Conservation (phyloP, 1,284 basidiomycete genomes). For the Wallemia ichthyophaga region DNA sequence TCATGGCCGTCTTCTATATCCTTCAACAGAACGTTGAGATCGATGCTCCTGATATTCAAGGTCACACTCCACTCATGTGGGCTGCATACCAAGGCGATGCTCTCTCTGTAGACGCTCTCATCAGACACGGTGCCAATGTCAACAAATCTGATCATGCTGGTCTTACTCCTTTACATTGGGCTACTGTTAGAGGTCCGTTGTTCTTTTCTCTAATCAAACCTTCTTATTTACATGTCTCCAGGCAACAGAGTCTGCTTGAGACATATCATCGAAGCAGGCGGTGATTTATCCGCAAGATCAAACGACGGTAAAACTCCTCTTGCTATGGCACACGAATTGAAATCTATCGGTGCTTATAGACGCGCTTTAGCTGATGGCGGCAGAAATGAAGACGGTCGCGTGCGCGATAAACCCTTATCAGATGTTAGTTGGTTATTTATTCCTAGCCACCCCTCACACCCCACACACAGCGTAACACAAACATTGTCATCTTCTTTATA, state of each 20-base stretch:
- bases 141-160: conserved; percentile 48
- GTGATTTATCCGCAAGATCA: conserved; percentile 51
- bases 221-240: no score
- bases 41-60: conserved; percentile 53
- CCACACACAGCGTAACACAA: conserved; percentile 33
- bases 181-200: conserved; percentile 38
- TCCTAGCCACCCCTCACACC: conserved; percentile 3
- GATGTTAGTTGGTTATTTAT: conserved; percentile 3
- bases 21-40: conserved; percentile 69
- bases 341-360: conserved; percentile 59
- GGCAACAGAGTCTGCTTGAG: conserved; percentile 63
- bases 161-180: conserved; percentile 85
- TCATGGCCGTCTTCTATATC: conserved; percentile 79
- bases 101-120: conserved; percentile 63
- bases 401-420: conserved; percentile 23
- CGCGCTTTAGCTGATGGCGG: conserved; percentile 57
- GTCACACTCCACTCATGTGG: conserved; percentile 95
- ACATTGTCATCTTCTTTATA: conserved; percentile 44
- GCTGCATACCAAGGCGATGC: conserved; percentile 96
- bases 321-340: conserved; percentile 84
- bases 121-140: conserved; percentile 59
- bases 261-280: conserved; percentile 52
- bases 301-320: conserved; percentile 57
- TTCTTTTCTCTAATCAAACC: no score
- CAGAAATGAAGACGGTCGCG: conserved; percentile 41